phyloP scores from a whole-genome alignment of 78 protist species.

The Dictyostelium citrinum region DNA sequence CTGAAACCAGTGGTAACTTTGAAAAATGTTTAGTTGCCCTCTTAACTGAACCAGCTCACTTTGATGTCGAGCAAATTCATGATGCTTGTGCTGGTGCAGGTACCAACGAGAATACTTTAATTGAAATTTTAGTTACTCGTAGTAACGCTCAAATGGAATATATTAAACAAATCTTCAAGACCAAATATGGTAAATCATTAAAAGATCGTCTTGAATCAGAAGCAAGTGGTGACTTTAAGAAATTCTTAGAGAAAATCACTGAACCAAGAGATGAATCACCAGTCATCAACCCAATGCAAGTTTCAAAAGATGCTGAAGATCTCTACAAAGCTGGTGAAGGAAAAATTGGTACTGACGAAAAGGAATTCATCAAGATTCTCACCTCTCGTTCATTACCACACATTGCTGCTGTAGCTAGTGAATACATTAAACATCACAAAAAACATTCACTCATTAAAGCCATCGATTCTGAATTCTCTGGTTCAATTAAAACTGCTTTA shows the following conservation, averaged over 20 bases:
- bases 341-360: slow-evolving; percentile 67
- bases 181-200: slow-evolving; percentile 4
- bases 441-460: slow-evolving; percentile 28
- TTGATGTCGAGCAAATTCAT: slow-evolving; percentile 22
- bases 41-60: slow-evolving; percentile 62
- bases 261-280: slow-evolving; percentile 58
- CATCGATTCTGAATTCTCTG: slow-evolving; percentile 58
- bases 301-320: slow-evolving; percentile 17
- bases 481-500: slow-evolving; percentile 35
- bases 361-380: slow-evolving; percentile 38
- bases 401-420: slow-evolving; percentile 3
- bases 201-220: slow-evolving; percentile 9
- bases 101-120: slow-evolving; percentile 36
- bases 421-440: slow-evolving; percentile 31
- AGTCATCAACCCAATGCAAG: neutral
- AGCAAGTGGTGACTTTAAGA: slow-evolving; percentile 47
- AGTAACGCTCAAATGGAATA: slow-evolving; percentile 17
- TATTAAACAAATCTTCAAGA: neutral
- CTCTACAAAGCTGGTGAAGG: slow-evolving; percentile 78
- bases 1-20: slow-evolving; percentile 56
- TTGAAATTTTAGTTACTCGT: slow-evolving; percentile 44
- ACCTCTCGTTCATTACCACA: slow-evolving; percentile 19
- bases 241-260: neutral
- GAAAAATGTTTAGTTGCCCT: slow-evolving; percentile 40
- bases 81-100: slow-evolving; percentile 53